A percentile compares a stretch with the other conserved stretches of the same genome.
Evolutionary conservation across 495 filamentous ascomycete genomes (phyloP).

Genomic region (Penicillium parvum): DNA sequence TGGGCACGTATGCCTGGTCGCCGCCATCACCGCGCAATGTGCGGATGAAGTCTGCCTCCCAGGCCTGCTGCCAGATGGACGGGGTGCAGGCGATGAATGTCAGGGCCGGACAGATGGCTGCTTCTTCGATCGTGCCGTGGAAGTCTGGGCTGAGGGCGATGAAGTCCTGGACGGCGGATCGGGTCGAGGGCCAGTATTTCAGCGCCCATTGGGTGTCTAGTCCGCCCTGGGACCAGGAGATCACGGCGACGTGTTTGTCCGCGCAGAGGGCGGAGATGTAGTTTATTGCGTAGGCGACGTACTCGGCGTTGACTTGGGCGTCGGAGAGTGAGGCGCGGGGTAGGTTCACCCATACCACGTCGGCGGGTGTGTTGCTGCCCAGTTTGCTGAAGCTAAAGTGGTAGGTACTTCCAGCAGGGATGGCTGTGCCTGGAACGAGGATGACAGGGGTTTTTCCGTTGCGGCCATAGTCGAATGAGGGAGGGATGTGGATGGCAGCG

Average conservation of each 20-base stretch:
- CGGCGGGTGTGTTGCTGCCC: slow-evolving; percentile 27
- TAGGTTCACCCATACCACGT: slow-evolving; percentile 49
- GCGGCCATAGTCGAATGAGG: slow-evolving; percentile 33
- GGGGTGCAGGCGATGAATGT: slow-evolving; percentile 24
- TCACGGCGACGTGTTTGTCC: slow-evolving; percentile 28
- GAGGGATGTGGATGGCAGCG: slow-evolving; percentile 40
- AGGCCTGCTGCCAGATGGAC: slow-evolving; percentile 36
- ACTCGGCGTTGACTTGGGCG: slow-evolving; percentile 40
- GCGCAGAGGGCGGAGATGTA: slow-evolving; percentile 39
- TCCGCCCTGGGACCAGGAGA: slow-evolving; percentile 49
- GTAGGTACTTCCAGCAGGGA: slow-evolving; percentile 34
- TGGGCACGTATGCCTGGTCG: slow-evolving; percentile 47
- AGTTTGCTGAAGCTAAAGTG: slow-evolving; percentile 42
- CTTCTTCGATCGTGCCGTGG: slow-evolving; percentile 37
- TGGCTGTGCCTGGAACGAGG: slow-evolving; percentile 45
- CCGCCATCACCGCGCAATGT: slow-evolving; percentile 33
- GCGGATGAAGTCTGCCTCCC: slow-evolving; percentile 32
- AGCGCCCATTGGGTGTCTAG: slow-evolving; percentile 47
- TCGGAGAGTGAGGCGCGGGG: slow-evolving; percentile 37
- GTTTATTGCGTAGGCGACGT: slow-evolving; percentile 40
- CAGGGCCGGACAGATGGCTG: slow-evolving; percentile 13
- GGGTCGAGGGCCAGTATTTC: slow-evolving; percentile 50
- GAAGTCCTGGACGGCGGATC: slow-evolving; percentile 28
- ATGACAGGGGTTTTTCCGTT: slow-evolving; percentile 34
- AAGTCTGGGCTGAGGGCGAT: slow-evolving; percentile 43